Base-by-base conservation (phyloP, 257 asterid species). In the Euphrasia confusa region DNA sequence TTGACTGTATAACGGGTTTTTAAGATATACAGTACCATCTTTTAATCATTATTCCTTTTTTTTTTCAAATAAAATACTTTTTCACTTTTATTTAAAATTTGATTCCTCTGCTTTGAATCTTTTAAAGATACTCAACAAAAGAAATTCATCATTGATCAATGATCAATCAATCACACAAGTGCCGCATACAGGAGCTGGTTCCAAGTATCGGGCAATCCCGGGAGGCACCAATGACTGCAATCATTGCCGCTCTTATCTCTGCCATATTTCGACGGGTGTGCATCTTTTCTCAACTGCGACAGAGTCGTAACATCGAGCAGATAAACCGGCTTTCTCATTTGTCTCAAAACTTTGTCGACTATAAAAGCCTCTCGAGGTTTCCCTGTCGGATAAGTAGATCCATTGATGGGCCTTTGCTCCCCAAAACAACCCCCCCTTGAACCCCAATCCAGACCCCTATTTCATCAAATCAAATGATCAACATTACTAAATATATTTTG, bases 131-230 rank as follows among this genome's bases (percentile, higher is more conserved):
- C 24, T 21, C 33, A 30, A 30, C 33, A 30, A 10, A 42, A 42
- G 4, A 9, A 7, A 42, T 9, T 9, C 13, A 42, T 42, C 11
- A 1, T 12, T 1, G 1, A 2, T 42, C 48, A 21, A 21, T 21
- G 24, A 21, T 21, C 24, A 21, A 21, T 21, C 24, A 21, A 21
- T 21, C 24, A 42, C 13, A 45, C 52, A 45, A 45, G 52, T 11
- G 82, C 79, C 1, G 95, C 82, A 67, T 80, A 82, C 42, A 83
- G 55, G 17, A 88, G 73, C 54, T 78, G 90, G 61, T 82, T 88
- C 95, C 95, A 88, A 14, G 75, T 76, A 48, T 85, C 89, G 1
- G 89, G 94, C 64, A 85, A 68, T 27, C 96, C 96, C 4, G 96
- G 79, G 39, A 74, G 35, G 67, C 90, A 86, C 90, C 90, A 78